Conservation (phyloP, 768 basidiomycete species). For the Tylopilus rubrobrunneus region DNA sequence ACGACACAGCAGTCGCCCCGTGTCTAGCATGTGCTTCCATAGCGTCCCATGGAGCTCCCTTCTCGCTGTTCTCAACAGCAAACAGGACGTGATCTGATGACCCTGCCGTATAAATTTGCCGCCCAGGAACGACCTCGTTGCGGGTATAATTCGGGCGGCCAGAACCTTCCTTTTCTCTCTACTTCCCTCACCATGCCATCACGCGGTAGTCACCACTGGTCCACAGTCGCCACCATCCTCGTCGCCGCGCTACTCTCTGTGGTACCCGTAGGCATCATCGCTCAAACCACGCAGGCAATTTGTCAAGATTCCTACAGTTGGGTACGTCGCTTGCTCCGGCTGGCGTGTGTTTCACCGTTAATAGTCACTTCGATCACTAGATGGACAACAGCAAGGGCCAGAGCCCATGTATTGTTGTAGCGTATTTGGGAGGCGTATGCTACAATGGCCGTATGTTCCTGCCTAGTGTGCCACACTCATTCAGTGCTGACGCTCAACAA, state of each 20-base stretch:
- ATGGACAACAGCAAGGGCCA: conserved; percentile 42
- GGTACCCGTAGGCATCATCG: conserved; percentile 12
- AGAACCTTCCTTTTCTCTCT: not conserved
- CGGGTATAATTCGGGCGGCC: not conserved
- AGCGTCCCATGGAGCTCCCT: too few species aligned
- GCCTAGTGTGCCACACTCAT: conserved; percentile 2
- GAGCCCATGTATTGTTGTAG: conserved; percentile 43
- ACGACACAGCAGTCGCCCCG: too few species aligned
- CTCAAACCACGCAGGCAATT: conserved; percentile 21
- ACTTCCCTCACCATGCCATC: conserved; percentile 9
- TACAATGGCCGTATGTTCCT: conserved; percentile 38
- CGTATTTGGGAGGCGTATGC: conserved; percentile 42
- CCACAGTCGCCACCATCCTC: conserved; percentile 16
- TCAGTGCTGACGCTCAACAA: conserved; percentile 16
- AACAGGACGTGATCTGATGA: too few species aligned
- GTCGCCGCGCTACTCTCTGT: conserved; percentile 11
- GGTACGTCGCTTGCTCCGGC: conserved; percentile 17
- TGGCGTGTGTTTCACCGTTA: not conserved
- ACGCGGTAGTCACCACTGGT: conserved; percentile 4
- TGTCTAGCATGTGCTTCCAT: too few species aligned
- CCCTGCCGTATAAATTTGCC: conserved; percentile 1
- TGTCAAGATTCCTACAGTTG: conserved; percentile 24
- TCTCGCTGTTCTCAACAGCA: too few species aligned
- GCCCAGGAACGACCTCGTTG: not conserved
- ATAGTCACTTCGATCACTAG: conserved; percentile 7